Evolutionary conservation across 2,329 filamentous ascomycete genomes (phyloP).

Genomic region (Mycocentrospora acerina): DNA sequence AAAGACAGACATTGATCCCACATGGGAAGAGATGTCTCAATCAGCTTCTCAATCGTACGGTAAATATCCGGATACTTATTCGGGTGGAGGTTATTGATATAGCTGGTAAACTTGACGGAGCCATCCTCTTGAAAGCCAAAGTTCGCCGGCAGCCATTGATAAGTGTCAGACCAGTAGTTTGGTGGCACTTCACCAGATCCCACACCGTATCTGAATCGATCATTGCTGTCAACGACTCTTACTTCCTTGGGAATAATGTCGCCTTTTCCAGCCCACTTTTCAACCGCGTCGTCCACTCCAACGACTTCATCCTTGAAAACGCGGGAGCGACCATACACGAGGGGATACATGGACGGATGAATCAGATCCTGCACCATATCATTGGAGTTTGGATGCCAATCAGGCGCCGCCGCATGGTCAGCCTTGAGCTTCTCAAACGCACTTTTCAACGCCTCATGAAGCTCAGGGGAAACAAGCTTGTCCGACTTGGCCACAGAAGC

Average conservation of each 20-base stretch:
- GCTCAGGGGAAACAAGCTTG: constrained; percentile 40
- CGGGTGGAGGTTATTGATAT: constrained; percentile 59
- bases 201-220: constrained; percentile 3
- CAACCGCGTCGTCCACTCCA: constrained; percentile 29
- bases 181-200: constrained; percentile 8
- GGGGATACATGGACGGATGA: constrained; percentile 64
- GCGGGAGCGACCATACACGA: constrained; percentile 55
- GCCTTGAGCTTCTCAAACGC: constrained; percentile 54
- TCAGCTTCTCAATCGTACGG: constrained; percentile 18
- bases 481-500: constrained; percentile 58
- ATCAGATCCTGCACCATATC: constrained; percentile 62
- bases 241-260: constrained; percentile 14
- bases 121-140: constrained; percentile 44
- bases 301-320: constrained; percentile 40
- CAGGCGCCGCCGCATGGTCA: constrained; percentile 40
- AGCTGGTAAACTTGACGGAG: constrained; percentile 48
- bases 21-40: constrained; percentile 19
- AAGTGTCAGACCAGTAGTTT: constrained; percentile 21
- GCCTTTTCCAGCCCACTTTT: constrained; percentile 33
- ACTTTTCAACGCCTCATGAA: constrained; percentile 46
- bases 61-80: constrained; percentile 20
- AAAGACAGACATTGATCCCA: constrained; percentile 24
- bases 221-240: neutral
- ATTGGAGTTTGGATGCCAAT: constrained; percentile 62
- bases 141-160: constrained; percentile 56